These are phyloP conservation scores for Ceratocystis variospora DNA, from an alignment of 2,329 filamentous ascomycete species.

Conservation along the genomic window DNA sequence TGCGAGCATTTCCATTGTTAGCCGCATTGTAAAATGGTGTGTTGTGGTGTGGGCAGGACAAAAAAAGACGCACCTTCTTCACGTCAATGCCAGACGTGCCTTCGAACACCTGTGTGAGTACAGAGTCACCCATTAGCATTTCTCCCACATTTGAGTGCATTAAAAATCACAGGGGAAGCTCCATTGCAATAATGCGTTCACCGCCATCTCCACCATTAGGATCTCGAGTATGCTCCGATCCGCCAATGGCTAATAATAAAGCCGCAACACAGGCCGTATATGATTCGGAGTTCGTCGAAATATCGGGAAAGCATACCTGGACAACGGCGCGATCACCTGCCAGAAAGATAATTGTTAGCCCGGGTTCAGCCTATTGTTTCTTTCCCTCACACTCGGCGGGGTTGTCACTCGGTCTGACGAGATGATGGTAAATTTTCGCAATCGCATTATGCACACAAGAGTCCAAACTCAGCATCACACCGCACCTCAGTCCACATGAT, in stretches of 20 bases:
- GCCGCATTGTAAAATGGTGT: constrained; percentile 16
- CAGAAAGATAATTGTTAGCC: constrained; percentile 8
- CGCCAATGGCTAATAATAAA: neutral
- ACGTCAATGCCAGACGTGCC: constrained; percentile 96
- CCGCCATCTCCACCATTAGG: neutral
- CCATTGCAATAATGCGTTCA: neutral
- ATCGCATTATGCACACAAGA: neutral
- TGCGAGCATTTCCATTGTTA: constrained; percentile 29
- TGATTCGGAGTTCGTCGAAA: neutral
- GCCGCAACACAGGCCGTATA: neutral
- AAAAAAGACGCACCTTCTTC: constrained; percentile 62
- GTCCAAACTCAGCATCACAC: neutral
- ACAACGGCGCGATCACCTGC: constrained; percentile 85
- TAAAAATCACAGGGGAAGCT: neutral
- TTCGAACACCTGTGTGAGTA: constrained; percentile 69
- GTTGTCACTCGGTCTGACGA: neutral
- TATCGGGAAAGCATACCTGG: constrained; percentile 46
- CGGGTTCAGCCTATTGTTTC: constrained; percentile 20
- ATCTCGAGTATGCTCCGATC: neutral
- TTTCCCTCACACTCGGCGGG: constrained; percentile 11
- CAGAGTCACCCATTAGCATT: neutral
- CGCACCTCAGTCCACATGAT: neutral
- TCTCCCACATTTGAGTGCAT: neutral
- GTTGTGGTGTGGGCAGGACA: neutral
- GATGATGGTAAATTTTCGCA: neutral